Base-by-base conservation (phyloP, 345 rosid genomes). In the Aethionema arabicum region DNA sequence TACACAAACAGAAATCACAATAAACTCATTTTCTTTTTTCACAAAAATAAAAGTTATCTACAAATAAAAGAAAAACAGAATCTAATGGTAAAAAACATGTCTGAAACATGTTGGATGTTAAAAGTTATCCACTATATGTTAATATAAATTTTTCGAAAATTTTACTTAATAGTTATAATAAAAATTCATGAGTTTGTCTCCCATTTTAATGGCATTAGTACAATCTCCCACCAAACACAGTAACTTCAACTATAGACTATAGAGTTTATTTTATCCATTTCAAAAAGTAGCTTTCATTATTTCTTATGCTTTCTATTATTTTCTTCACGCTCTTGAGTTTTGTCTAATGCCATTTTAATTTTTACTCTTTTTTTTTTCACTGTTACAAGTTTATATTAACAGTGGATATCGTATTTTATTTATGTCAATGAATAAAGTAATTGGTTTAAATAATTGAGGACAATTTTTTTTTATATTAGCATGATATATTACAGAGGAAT, bases 71-170 rank as follows among this genome's bases (percentile, higher is more conserved):
- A 47, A 1, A 36, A 32, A 52, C 71, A 65, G 13, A 59, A 72
- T 59, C 62, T 65, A 59, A 59, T 58, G 52, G 70, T 58, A 65
- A 59, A 61, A 72, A 72, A 72, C 75, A 72, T 72, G 75, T 72
- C 71, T 59, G 51, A 42, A 59, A 65, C 75, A 72, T 72, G 75
- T 72, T 59, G 4, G 61, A 59, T 56, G 42, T 56, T 70, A 63
- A 70, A 70, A 69, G n/a, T n/a, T n/a, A n/a, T 45, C 38, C 66
- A 65, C 75, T 58, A 65, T 55, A 53, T 11, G 54, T 43, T 49
- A 47, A 63, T 49, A 70, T 69, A 38, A 54, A 62, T 32, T 40
- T 48, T 21, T 48, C 53, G n/a, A n/a, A n/a, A 54, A 63, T 66
- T 59, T 52, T 45, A 59, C 66, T 72, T 32, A 59, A 47, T 59